Evolutionary conservation across 495 filamentous ascomycete genomes (phyloP), one percentile per base, ranked within the genome.

Genomic region (Lasiosphaeris hirsuta): DNA sequence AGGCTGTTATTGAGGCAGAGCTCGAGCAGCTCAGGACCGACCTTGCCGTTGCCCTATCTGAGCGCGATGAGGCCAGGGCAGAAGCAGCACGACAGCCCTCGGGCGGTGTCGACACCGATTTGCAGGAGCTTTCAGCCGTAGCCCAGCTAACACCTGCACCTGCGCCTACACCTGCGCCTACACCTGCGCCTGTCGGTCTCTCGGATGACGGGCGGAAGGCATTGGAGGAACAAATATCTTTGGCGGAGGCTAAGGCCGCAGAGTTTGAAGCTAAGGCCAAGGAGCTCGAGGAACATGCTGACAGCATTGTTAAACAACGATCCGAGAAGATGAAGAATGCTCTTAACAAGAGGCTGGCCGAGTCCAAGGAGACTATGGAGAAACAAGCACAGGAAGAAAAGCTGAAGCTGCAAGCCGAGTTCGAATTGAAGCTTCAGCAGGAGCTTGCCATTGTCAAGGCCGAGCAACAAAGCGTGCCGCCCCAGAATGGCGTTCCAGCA

Each of bases 281-380:
- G 54, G 74, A 79, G 30, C 61, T 81, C 13, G 83, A 87, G 53
- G 79, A 85, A 0, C 72, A 76, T 6, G 67, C 77, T 4, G 76
- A 82, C 42, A 65, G 52, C 43, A 86, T 82, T 54, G 68, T 88
- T 50, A 85, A 88, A 60, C 75, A 79, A 54, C 81, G 89, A 34
- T 81, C 86, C 1, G 86, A 91, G 7, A 84, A 81, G 65, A 83
- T 94, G 80, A 92, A 90, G 68, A 79, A 79, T 15, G 71, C 79
- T 10, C 81, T 90, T 57, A 88, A 85, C 54, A 85, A 80, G 62
- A 90, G 86, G 64, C 74, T 96, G 6, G 75, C 70, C 4, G 88
- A 93, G 56, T 75, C 82, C 8, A 82, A 81, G 56, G 73, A 83
- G 58, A 51, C 63, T 6, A 51, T 69, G 52, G 63, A 69, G 62